Evolutionary conservation across 192 early-diverging fungal genomes (phyloP).

Genomic region (Umbelopsis isabellina): DNA sequence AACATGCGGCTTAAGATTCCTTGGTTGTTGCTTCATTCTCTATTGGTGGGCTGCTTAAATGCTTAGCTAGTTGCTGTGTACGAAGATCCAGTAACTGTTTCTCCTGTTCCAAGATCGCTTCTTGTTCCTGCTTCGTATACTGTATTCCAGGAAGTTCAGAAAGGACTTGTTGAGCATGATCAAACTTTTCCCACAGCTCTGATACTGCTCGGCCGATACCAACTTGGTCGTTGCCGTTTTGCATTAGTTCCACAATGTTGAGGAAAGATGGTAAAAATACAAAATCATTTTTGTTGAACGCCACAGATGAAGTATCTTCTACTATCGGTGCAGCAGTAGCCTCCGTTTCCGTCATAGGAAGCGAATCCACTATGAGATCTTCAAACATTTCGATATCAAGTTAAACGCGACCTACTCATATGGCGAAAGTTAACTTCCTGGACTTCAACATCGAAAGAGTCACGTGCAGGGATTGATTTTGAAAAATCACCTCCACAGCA

Average conservation of each 20-base stretch:
- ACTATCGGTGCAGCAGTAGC: not conserved
- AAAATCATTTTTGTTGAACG: conserved; percentile 34
- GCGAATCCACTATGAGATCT: not conserved
- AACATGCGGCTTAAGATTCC: not conserved
- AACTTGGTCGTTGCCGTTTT: conserved; percentile 30
- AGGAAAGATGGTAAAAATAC: conserved; percentile 33
- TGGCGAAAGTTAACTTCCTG: too few species aligned
- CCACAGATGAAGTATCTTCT: not conserved
- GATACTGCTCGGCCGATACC: conserved; percentile 37
- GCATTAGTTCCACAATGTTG: conserved; percentile 28
- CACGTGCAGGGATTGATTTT: too few species aligned
- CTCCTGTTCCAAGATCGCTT: conserved; percentile 32
- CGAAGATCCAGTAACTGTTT: conserved; percentile 19
- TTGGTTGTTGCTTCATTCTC: not conserved
- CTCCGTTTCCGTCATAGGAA: not conserved
- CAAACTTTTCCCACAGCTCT: conserved; percentile 34
- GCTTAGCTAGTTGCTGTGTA: conserved; percentile 28
- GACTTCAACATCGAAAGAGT: too few species aligned
- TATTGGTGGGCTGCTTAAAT: conserved; percentile 22
- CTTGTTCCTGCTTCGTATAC: conserved; percentile 36
- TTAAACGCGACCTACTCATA: too few species aligned
- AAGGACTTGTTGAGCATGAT: conserved; percentile 31
- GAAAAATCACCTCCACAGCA: too few species aligned
- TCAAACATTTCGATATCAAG: conserved; percentile 2
- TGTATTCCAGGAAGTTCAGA: conserved; percentile 39